phyloP scores from a whole-genome alignment of 108 stramenopile species.

The Skeletonema marinoi region DNA sequence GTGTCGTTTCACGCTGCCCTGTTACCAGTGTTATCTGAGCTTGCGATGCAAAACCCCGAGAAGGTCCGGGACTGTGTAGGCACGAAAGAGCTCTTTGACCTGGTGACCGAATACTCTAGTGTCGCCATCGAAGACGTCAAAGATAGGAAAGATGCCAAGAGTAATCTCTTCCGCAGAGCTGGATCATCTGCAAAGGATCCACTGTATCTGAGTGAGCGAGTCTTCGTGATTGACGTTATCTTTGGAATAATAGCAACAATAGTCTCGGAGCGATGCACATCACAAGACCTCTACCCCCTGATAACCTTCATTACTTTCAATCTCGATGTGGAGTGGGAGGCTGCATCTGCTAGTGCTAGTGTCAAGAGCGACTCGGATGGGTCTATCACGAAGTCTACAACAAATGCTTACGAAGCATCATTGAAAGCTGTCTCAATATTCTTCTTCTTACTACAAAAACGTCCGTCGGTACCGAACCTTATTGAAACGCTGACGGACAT shows the following conservation, averaged over 20 bases:
- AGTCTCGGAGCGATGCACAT: conserved; percentile 37
- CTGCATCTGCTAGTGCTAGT: conserved; percentile 23
- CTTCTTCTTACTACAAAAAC: conserved; percentile 48
- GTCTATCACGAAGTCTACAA: conserved; percentile 13
- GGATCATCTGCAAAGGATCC: conserved; percentile 5
- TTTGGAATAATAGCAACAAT: conserved; percentile 65
- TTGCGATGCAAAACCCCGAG: conserved; percentile 56
- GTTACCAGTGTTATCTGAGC: conserved; percentile 64
- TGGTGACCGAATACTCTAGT: conserved; percentile 45
- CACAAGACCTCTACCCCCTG: conserved; percentile 47
- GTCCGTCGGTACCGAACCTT: conserved; percentile 26
- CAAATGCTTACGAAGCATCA: conserved; percentile 25
- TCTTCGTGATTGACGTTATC: conserved; percentile 53
- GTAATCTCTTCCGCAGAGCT: neutral
- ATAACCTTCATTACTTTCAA: conserved; percentile 58
- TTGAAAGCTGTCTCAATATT: conserved; percentile 42
- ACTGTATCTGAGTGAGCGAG: conserved; percentile 41
- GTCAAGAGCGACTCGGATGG: conserved; percentile 10
- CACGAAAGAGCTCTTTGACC: conserved; percentile 49
- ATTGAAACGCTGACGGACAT: conserved; percentile 47
- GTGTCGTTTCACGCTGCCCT: conserved; percentile 53
- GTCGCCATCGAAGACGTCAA: conserved; percentile 9
- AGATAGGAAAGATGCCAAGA: neutral
- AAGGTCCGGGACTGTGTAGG: conserved; percentile 71
- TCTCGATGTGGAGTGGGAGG: conserved; percentile 60